Evolutionary conservation across 2,329 filamentous ascomycete species (phyloP).

Genomic region (Aspergillus ruber): DNA sequence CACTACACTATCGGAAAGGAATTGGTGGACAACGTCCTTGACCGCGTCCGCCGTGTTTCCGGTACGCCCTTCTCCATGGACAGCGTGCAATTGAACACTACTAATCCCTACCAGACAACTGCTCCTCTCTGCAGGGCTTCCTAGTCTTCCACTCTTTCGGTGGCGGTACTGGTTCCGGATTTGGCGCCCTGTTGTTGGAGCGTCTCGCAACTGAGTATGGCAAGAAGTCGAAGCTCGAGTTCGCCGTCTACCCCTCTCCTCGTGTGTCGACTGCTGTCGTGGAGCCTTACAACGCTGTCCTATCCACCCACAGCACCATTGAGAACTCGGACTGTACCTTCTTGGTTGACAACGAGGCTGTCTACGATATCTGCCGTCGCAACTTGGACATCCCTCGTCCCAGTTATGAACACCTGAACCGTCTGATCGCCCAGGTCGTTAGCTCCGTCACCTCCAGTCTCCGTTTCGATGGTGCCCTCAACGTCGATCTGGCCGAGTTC

Average conservation of each 20-base stretch:
- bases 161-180: conserved; percentile 62
- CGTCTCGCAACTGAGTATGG: conserved; percentile 59
- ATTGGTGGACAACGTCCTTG: conserved; percentile 57
- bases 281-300: conserved; percentile 60
- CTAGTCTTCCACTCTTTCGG: conserved; percentile 64
- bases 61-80: conserved; percentile 35
- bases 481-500: conserved; percentile 64
- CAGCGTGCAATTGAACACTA: conserved; percentile 9
- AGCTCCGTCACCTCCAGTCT: conserved; percentile 61
- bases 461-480: conserved; percentile 60
- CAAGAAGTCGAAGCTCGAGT: conserved; percentile 64
- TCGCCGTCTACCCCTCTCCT: conserved; percentile 60
- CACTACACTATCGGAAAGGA: conserved; percentile 66
- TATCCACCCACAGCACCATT: conserved; percentile 54
- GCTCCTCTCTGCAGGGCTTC: conserved; percentile 60
- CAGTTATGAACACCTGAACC: conserved; percentile 59
- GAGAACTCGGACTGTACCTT: conserved; percentile 64
- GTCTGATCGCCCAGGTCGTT: conserved; percentile 61
- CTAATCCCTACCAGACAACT: conserved; percentile 49
- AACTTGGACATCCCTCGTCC: conserved; percentile 60
- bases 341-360: conserved; percentile 62
- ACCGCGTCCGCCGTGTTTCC: conserved; percentile 58
- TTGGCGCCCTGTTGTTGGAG: conserved; percentile 59
- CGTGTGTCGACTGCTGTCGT: conserved; percentile 61
- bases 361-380: conserved; percentile 61